Conservation (phyloP, 2,329 filamentous ascomycete species). For the Diaporthe humulicola region DNA sequence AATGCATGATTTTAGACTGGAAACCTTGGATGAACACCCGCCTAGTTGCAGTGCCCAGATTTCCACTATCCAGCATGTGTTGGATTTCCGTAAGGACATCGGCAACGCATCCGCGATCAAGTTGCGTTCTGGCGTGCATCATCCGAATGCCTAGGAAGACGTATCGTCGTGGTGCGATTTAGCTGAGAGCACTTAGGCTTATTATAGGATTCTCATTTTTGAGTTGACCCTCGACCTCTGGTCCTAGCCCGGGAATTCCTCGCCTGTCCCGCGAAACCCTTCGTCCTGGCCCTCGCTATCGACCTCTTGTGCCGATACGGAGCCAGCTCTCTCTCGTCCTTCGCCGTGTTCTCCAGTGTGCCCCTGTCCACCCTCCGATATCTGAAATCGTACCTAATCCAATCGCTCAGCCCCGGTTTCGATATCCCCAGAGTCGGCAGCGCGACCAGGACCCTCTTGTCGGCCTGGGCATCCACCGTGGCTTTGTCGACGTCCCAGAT, state of each 20-base stretch:
- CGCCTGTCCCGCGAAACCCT: background rate
- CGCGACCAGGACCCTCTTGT: constrained; percentile 60
- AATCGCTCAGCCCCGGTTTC: constrained; percentile 60
- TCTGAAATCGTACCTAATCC: constrained; percentile 63
- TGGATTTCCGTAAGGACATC: background rate
- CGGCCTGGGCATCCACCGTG: background rate
- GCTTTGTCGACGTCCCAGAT: background rate
- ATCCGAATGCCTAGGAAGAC: too few relatives aligned
- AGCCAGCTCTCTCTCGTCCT: constrained; percentile 19
- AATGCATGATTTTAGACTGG: constrained; percentile 11
- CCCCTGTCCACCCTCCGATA: constrained; percentile 63
- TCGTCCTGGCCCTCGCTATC: constrained; percentile 8
- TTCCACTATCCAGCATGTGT: background rate
- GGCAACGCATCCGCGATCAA: background rate
- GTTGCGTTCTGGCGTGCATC: background rate
- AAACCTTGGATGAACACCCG: constrained; percentile 29
- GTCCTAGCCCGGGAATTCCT: background rate
- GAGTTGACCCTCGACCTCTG: background rate
- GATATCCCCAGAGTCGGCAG: constrained; percentile 66
- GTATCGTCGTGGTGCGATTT: background rate
- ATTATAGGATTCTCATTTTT: background rate
- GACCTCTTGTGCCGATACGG: background rate
- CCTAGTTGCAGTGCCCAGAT: background rate
- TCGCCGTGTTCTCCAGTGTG: constrained; percentile 48
- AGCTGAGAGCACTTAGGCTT: background rate